A percentile compares a stretch with the other conserved stretches of the same genome.
Conservation (phyloP, 2,329 filamentous ascomycete species). For the Akanthomyces lecanii region DNA sequence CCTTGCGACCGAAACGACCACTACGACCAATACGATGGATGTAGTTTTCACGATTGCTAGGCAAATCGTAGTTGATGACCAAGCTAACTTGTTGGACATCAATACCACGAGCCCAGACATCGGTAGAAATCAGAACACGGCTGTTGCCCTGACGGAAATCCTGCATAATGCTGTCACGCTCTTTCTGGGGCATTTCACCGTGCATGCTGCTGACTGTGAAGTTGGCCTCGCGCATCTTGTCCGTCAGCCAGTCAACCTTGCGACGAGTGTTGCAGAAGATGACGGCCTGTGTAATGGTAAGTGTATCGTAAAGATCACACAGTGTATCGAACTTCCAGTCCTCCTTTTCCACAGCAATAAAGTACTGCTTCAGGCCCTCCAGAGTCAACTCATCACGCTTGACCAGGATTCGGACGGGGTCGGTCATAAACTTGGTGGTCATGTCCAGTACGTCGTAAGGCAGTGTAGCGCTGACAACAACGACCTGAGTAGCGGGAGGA, state of each 20-base stretch:
- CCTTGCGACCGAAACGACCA: conserved; percentile 93
- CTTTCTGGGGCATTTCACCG: conserved; percentile 97
- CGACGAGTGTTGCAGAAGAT: conserved; percentile 99
- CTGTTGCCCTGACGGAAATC: conserved; percentile 97
- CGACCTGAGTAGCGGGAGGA: conserved; percentile 95
- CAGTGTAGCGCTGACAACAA: conserved; percentile 92
- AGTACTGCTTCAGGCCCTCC: conserved; percentile 97
- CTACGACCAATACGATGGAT: conserved; percentile 97
- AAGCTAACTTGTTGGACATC: conserved; percentile 97
- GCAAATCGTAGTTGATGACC: conserved; percentile 98
- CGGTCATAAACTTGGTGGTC: conserved; percentile 99
- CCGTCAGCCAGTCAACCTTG: conserved; percentile 99
- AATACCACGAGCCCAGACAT: conserved; percentile 97
- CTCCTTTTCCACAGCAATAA: conserved; percentile 98
- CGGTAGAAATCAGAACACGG: conserved; percentile 92
- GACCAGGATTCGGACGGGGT: conserved; percentile 91
- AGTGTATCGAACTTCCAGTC: conserved; percentile 99
- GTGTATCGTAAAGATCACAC: conserved; percentile 96
- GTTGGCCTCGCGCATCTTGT: conserved; percentile 98
- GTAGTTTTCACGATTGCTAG: conserved; percentile 98
- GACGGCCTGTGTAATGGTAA: conserved; percentile 97
- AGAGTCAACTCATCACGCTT: conserved; percentile 98
- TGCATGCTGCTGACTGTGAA: conserved; percentile 99
- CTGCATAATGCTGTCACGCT: conserved; percentile 98
- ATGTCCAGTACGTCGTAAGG: conserved; percentile 98